Base-by-base conservation (phyloP, 2,329 filamentous ascomycete species). In the Fusarium lateritium region DNA sequence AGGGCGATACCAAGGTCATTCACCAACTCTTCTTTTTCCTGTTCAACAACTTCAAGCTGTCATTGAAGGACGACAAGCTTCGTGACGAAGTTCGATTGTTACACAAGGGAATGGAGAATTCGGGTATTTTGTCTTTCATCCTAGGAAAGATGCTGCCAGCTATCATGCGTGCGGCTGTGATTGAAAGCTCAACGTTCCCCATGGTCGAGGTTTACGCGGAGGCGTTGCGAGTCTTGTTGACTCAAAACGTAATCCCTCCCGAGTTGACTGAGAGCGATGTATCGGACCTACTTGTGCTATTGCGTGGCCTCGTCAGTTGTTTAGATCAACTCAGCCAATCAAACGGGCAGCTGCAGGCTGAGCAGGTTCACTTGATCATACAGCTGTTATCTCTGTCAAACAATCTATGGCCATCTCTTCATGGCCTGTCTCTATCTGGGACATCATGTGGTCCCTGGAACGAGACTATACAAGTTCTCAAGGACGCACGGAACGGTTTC, bases 11-110 rank as follows among this genome's bases (percentile, higher is more conserved):
- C 3, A 81, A 80, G 31, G 83, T 83, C 6, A 76, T 77, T 7
- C 80, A 83, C 19, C 82, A 84, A 54, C 80, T 89, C 5, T 89
- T 89, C 71, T 85, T 85, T 73, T 86, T 87, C 59, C 79, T 89
- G 3, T 85, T 84, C 72, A 86, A 86, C 68, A 88, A 85, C 74
- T 87, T 88, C 73, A 88, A 88, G 72, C 77, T 84, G 53, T 84
- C 86, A 1, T 74, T 89, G 4, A 81, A 82, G 43, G 84, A 84
- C 58, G 79, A 83, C 57, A 82, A 80, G 51, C 78, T 88, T n/a
- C 73, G 72, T 7, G 80, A 83, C 7, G 84, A 88, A 70, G 76
- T 80, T 28, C 69, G 59, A 7, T 82, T 88, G 51, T 70, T 89
- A 21, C 76, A 76, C 36, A 79, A 79, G 55, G 85, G 84, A n/a